Evolutionary conservation across 805 yeast species (phyloP).

Genomic region (Scheffersomyces coipomensis): DNA sequence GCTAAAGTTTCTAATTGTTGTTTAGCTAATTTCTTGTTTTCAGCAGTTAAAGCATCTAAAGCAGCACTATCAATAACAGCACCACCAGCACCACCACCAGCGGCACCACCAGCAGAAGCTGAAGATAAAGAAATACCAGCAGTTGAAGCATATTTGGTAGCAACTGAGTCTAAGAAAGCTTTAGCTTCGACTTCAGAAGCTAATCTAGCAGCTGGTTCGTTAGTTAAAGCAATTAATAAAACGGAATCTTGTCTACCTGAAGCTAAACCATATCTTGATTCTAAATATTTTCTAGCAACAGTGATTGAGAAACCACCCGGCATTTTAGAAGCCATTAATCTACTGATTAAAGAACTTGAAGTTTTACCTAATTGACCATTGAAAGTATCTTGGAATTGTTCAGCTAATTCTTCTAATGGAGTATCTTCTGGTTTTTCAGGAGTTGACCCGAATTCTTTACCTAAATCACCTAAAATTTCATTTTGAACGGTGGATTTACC

Average conservation of each 20-base stretch:
- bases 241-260: constrained; percentile 93
- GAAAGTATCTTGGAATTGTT: constrained; percentile 88
- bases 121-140: constrained; percentile 77
- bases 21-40: constrained; percentile 65
- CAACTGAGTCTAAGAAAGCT: constrained; percentile 75
- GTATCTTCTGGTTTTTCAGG: constrained; percentile 99
- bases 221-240: constrained; percentile 75
- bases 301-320: constrained; percentile 98
- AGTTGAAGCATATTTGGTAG: constrained; percentile 80
- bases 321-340: constrained; percentile 95
- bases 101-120: constrained; percentile 56
- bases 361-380: constrained; percentile 91
- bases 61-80: constrained; percentile 95
- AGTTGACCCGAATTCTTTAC: constrained; percentile 96
- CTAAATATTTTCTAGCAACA: constrained; percentile 87
- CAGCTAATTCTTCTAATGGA: constrained; percentile 94
- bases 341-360: constrained; percentile 81
- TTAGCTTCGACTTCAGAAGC: constrained; percentile 88
- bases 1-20: constrained; percentile 90
- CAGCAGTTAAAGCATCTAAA: constrained; percentile 75
- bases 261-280: constrained; percentile 89
- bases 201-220: constrained; percentile 89
- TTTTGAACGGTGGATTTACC: constrained; percentile 99
- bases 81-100: constrained; percentile 67
- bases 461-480: constrained; percentile 97